Evolutionary conservation across 2,329 filamentous ascomycete species (phyloP).

Genomic region (Phaeophleospora eucalypticola): DNA sequence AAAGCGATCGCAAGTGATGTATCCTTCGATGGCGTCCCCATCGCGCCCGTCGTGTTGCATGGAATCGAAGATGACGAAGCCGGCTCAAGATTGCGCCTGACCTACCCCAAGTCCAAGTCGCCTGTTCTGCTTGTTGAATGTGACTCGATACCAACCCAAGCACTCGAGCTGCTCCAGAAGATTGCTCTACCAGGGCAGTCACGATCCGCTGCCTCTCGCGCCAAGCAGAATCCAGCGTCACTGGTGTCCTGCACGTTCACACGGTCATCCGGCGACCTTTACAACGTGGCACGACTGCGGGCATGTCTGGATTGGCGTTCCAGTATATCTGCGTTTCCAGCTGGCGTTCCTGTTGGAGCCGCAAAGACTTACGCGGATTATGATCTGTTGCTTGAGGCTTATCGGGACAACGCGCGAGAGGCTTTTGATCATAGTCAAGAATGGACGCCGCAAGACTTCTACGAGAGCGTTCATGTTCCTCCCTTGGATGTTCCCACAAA

Average conservation of each 20-base stretch:
- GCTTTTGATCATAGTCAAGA: conserved; percentile 20
- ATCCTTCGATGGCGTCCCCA: conserved; percentile 18
- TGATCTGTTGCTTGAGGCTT: conserved; percentile 21
- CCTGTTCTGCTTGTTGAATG: conserved; percentile 25
- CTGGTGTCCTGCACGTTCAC: conserved; percentile 21
- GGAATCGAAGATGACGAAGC: conserved; percentile 16
- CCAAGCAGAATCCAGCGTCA: conserved; percentile 17
- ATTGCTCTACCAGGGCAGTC: conserved; percentile 16
- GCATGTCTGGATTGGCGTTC: conserved; percentile 29
- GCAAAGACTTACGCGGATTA: conserved; percentile 28
- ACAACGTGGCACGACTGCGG: conserved; percentile 26
- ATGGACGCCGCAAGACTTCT: conserved; percentile 59
- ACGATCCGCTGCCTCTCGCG: background rate
- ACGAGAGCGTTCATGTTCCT: conserved; percentile 64
- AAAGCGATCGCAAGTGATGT: conserved; percentile 19
- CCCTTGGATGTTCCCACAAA: conserved; percentile 34
- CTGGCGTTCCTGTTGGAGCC: conserved; percentile 21
- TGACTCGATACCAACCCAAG: conserved; percentile 11
- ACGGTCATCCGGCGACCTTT: conserved; percentile 22
- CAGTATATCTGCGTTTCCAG: conserved; percentile 29
- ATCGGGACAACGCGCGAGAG: conserved; percentile 20
- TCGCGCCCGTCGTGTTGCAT: conserved; percentile 17
- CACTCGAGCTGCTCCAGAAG: conserved; percentile 15
- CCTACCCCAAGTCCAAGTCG: conserved; percentile 12
- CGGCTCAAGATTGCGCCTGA: conserved; percentile 19